Percentiles rank a stretch among this genome's conserved stretches.
These are phyloP conservation scores for Russula virescens DNA, from an alignment of 768 basidiomycete species.

Conservation along the genomic window DNA sequence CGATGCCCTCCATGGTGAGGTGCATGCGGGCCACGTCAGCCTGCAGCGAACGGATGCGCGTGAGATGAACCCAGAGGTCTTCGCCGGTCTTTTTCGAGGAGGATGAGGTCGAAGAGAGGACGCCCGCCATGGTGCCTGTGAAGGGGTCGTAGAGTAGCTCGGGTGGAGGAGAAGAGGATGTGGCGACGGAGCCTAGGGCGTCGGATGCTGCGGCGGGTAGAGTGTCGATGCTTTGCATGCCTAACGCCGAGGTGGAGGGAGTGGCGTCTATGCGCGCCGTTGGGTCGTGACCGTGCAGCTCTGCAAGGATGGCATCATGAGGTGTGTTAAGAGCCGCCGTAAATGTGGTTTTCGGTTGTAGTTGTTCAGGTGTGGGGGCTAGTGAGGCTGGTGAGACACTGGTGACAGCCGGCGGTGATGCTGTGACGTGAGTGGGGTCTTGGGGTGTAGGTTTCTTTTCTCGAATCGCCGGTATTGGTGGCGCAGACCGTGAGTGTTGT, in stretches of 20 bases:
- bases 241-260: conserved; percentile 1
- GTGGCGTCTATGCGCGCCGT: conserved; percentile 20
- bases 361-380: conserved; percentile 24
- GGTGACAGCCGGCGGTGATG: neutral
- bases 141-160: conserved; percentile 44
- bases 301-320: conserved; percentile 58
- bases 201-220: conserved; percentile 22
- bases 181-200: conserved; percentile 18
- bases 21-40: conserved; percentile 69
- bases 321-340: conserved; percentile 42
- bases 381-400: neutral
- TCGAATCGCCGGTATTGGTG: conserved; percentile 9
- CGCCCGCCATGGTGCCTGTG: conserved; percentile 40
- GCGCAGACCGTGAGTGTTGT: neutral
- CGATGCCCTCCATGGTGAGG: conserved; percentile 66
- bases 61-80: conserved; percentile 62
- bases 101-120: conserved; percentile 27
- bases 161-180: conserved; percentile 23
- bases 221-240: conserved; percentile 12
- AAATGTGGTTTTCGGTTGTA: conserved; percentile 24
- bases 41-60: conserved; percentile 65
- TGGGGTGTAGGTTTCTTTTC: neutral
- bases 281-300: conserved; percentile 37
- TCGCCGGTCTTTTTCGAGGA: conserved; percentile 30
- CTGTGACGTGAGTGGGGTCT: neutral